Evolutionary conservation across 2,329 filamentous ascomycete species (phyloP), one percentile per base, ranked within the genome.

Genomic region (Pseudophaeomoniella oleicola): DNA sequence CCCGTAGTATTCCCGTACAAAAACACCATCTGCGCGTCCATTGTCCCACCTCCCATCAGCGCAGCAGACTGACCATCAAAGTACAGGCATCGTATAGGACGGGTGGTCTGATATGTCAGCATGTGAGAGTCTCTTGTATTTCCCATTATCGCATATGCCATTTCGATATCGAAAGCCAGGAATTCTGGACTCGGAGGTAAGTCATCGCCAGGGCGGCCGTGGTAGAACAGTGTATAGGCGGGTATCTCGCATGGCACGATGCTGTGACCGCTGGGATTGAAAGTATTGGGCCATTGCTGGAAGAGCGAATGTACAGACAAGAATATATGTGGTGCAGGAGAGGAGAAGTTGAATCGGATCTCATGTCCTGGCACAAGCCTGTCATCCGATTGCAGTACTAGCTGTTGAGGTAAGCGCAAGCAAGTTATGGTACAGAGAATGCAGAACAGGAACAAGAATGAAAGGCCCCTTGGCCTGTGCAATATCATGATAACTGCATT

Each of bases 111-210:
- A 46, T 66, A 71, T 1, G 62, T 67, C 27, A 69, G 52, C 52
- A 70, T 53, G 39, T 61, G 59, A 5, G 61, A 63, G 35, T 62
- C 49, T 19, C 57, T 52, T 16, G 54, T 52, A 1, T 50, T 51
- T 14, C 66, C 66, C 58, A 67, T 68, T 42, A 71, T 69, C 4
- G 62, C 63, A 43, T 70, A 70, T n/a, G 64, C 57, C 66, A 69
- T 70, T 39, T 64, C 64, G 46, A 64, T 51, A 45, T 70, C 67
- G 42, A 71, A 64, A 4, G 66, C 62, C 15, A 70, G 51, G 65
- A 66, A 71, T 49, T 71, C 67, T 10, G 65, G 66, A 37, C 58
- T 66, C 12, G 63, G 59, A 3, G 64, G 59, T 3, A 56, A 41
- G 4, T 59, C 48, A 9, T 37, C 49, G 40, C 66, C 62, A 42